Percentiles rank a stretch among this genome's conserved stretches.
phyloP scores from a whole-genome alignment of 2,329 filamentous ascomycete genomes.

The Trichoderma lentiforme region DNA sequence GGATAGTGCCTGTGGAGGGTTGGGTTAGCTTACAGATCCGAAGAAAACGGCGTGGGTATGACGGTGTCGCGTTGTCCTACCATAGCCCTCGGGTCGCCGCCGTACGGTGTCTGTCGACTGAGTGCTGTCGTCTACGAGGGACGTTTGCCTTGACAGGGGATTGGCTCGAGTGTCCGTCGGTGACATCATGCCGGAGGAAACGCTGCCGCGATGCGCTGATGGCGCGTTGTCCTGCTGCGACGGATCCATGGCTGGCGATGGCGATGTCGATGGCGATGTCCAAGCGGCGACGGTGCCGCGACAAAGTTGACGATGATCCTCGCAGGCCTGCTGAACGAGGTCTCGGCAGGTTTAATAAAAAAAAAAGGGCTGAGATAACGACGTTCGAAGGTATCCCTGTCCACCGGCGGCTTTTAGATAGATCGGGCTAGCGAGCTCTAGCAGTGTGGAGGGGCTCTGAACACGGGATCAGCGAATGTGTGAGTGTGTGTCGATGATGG shows the following conservation, averaged over 20 bases:
- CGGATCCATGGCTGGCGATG: slow-evolving; percentile 43
- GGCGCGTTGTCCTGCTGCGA: slow-evolving; percentile 33
- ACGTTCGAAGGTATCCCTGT: slow-evolving; percentile 11
- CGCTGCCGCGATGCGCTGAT: slow-evolving; percentile 35
- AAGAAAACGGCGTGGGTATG: background rate
- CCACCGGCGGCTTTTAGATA: slow-evolving; percentile 2
- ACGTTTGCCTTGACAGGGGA: slow-evolving; percentile 36
- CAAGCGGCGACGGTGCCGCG: slow-evolving; percentile 4
- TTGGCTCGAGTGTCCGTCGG: slow-evolving; percentile 47
- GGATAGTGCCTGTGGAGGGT: slow-evolving; percentile 27
- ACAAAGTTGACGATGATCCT: slow-evolving; percentile 1
- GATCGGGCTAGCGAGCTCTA: slow-evolving; percentile 18
- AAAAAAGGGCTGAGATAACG: slow-evolving; percentile 11
- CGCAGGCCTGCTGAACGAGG: slow-evolving; percentile 5
- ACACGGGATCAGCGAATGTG: slow-evolving; percentile 16
- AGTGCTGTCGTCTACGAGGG: slow-evolving; percentile 41
- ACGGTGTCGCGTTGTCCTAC: slow-evolving; percentile 36
- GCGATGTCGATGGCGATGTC: background rate
- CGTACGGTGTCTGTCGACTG: slow-evolving; percentile 60
- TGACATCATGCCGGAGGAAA: slow-evolving; percentile 41
- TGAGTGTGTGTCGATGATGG: slow-evolving; percentile 7
- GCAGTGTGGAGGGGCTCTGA: slow-evolving; percentile 18
- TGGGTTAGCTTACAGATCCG: background rate
- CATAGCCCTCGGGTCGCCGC: slow-evolving; percentile 56
- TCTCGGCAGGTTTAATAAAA: slow-evolving; percentile 6